phyloP scores from a whole-genome alignment of 352 stramenopile genomes.

The Heterotrichella gracilis region DNA sequence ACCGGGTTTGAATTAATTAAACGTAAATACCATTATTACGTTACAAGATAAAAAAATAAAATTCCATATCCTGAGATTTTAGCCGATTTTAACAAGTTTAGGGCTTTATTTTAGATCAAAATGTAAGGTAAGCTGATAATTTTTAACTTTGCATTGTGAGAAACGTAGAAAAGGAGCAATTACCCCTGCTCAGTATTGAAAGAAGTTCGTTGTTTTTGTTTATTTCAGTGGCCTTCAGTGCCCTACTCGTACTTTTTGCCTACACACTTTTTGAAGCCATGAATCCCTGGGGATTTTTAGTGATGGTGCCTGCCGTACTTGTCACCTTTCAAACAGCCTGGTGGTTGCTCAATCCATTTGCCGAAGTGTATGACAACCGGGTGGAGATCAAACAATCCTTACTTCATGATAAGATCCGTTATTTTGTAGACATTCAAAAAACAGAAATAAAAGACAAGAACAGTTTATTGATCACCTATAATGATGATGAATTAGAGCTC shows the following conservation, averaged over 20 bases:
- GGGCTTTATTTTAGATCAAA: neutral
- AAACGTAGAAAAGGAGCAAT: neutral
- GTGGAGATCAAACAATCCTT: neutral
- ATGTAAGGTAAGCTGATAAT: neutral
- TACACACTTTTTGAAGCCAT: neutral
- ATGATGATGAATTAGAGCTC: neutral
- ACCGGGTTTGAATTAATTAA: neutral
- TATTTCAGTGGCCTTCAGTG: neutral
- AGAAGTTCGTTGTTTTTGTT: neutral
- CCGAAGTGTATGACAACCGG: neutral
- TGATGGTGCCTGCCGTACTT: neutral
- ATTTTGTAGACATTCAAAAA: constrained; percentile 1
- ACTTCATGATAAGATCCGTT: neutral
- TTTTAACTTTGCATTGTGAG: constrained; percentile 7
- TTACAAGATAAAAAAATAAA: neutral
- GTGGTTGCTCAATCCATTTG: neutral
- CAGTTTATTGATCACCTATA: neutral
- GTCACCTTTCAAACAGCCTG: neutral
- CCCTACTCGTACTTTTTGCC: neutral
- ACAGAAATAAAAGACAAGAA: neutral
- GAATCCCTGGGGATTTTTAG: neutral
- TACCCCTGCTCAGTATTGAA: neutral
- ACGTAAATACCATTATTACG: neutral
- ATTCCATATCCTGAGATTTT: no score
- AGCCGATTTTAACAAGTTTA: neutral